Conservation (phyloP, 176 grass and related monocot genomes). For the Carex scoparia region DNA sequence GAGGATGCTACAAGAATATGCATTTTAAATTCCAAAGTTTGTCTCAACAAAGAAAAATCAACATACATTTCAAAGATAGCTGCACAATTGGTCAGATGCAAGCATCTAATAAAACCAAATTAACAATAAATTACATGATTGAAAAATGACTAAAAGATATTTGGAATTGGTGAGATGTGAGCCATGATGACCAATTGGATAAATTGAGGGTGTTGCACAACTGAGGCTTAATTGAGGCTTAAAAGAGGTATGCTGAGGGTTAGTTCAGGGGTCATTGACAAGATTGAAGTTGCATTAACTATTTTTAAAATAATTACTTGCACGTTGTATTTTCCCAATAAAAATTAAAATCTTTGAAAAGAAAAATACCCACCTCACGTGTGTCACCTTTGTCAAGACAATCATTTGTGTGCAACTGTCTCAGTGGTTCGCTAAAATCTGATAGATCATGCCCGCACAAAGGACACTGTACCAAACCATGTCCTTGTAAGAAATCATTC, state of each 20-base stretch:
- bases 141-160: not conserved
- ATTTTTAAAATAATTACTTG: too few species aligned
- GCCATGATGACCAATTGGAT: not conserved
- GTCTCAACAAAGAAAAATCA: not conserved
- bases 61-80: not conserved
- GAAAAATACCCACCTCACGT: slow-evolving; percentile 36
- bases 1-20: not conserved
- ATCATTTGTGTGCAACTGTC: slow-evolving; percentile 65
- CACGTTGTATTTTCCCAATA: slow-evolving; percentile 1
- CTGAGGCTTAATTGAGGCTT: not conserved
- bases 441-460: slow-evolving; percentile 73
- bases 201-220: not conserved
- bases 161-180: not conserved
- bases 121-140: not conserved
- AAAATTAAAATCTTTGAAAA: slow-evolving; percentile 3
- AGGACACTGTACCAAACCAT: slow-evolving; percentile 59
- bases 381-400: slow-evolving; percentile 57
- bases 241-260: not conserved
- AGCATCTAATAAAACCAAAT: not conserved
- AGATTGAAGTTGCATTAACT: not conserved
- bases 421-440: slow-evolving; percentile 44
- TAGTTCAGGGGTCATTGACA: not conserved
- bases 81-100: not conserved
- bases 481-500: not conserved
- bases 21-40: not conserved